Percentiles rank a stretch among this genome's conserved stretches.
phyloP scores from a whole-genome alignment of 2,329 filamentous ascomycete genomes.

The Daldinia sp. region DNA sequence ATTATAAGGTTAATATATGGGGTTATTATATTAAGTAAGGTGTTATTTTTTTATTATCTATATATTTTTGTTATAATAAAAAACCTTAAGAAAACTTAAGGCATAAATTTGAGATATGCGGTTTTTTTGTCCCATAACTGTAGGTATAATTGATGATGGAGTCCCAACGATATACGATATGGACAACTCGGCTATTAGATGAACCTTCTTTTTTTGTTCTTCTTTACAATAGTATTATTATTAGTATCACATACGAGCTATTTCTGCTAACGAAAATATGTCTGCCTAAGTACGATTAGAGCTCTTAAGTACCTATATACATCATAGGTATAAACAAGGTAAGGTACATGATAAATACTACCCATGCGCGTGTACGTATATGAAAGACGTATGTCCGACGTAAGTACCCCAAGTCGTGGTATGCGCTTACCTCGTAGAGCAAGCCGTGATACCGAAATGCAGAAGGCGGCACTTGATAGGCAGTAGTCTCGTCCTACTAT shows the following conservation, averaged over 20 bases:
- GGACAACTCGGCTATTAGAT: neutral
- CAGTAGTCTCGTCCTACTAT: neutral
- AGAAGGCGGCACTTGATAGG: constrained; percentile 1
- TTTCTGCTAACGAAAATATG: neutral
- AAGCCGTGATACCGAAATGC: constrained; percentile 1
- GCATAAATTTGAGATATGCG: no score
- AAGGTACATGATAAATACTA: neutral
- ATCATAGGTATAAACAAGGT: neutral
- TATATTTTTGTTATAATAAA: no score
- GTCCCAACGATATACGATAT: neutral
- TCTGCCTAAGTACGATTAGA: no score
- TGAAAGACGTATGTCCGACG: neutral
- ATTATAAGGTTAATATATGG: no score
- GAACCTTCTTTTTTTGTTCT: neutral
- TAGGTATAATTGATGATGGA: neutral
- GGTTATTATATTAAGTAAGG: no score
- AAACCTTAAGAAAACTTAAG: no score
- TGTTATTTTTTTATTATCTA: no score
- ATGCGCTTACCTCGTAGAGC: neutral
- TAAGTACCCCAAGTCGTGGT: neutral
- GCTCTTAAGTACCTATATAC: constrained; percentile 5
- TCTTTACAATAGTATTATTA: neutral
- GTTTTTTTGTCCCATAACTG: no score
- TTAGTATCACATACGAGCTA: neutral
- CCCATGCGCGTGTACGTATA: neutral